Evolutionary conservation across 2,329 filamentous ascomycete species (phyloP).

Genomic region (Dothistroma septosporum): DNA sequence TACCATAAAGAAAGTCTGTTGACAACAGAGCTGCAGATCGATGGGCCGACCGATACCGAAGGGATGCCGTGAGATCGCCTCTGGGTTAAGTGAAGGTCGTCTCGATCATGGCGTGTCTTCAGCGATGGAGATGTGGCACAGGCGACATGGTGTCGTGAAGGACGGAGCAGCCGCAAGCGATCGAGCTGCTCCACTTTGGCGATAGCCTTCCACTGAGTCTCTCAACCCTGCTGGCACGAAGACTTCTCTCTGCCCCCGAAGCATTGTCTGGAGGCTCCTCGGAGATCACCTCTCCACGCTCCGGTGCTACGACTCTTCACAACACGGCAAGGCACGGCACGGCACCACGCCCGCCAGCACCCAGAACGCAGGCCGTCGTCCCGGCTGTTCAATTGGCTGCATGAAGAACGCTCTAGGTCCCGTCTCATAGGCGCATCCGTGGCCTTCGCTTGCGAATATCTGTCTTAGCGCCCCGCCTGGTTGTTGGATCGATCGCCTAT

Average conservation of each 20-base stretch:
- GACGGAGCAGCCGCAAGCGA: background rate
- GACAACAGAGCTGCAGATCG: background rate
- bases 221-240: background rate
- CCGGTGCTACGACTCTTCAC: background rate
- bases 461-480: background rate
- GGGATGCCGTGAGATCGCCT: background rate
- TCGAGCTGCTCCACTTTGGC: background rate
- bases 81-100: background rate
- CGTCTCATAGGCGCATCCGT: background rate
- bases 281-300: background rate
- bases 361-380: background rate
- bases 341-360: background rate
- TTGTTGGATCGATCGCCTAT: background rate
- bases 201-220: background rate
- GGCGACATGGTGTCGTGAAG: background rate
- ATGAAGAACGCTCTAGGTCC: background rate
- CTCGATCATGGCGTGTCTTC: slow-evolving; percentile 1
- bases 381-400: background rate
- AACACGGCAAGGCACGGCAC: background rate
- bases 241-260: no score
- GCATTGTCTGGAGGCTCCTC: background rate
- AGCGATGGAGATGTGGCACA: background rate
- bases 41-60: slow-evolving; percentile 1
- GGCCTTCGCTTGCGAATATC: background rate
- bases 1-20: background rate